Percentiles rank a stretch among this genome's conserved stretches.
These are phyloP conservation scores for Zhuliangozyma blackwelliae DNA, from an alignment of 1,139 yeast genomes.

Conservation along the genomic window DNA sequence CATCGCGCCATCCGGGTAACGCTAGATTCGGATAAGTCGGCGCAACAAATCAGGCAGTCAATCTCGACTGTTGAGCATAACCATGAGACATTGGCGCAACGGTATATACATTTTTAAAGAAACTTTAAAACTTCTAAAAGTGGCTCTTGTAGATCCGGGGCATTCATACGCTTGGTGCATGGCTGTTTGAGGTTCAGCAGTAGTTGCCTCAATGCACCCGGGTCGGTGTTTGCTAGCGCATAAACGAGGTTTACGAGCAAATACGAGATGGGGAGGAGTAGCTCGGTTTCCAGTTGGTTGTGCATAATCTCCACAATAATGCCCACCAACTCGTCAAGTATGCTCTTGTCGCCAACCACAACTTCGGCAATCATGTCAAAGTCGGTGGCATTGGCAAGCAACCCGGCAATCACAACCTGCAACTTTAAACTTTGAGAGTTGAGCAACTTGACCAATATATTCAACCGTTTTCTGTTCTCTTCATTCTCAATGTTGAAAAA, in stretches of 20 bases:
- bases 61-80: constrained; percentile 23
- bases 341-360: constrained; percentile 20
- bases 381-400: constrained; percentile 49
- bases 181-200: constrained; percentile 16
- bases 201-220: constrained; percentile 8
- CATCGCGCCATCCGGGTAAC: constrained; percentile 60
- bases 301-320: constrained; percentile 22
- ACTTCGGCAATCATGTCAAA: constrained; percentile 40
- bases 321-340: constrained; percentile 21
- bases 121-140: too few relatives aligned
- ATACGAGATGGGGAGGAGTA: constrained; percentile 34
- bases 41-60: constrained; percentile 28
- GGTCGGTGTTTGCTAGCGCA: constrained; percentile 16
- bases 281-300: constrained; percentile 26
- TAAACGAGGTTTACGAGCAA: constrained; percentile 29
- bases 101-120: constrained; percentile 32
- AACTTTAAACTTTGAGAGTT: constrained; percentile 33
- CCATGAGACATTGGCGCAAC: constrained; percentile 35
- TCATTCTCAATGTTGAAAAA: constrained; percentile 42
- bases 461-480: constrained; percentile 27
- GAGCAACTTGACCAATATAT: constrained; percentile 34
- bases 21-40: constrained; percentile 42
- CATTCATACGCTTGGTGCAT: constrained; percentile 12
- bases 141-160: background rate
- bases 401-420: constrained; percentile 41